Conservation (phyloP, 495 filamentous ascomycete species). For the Penicillium macrosclerotiorum region DNA sequence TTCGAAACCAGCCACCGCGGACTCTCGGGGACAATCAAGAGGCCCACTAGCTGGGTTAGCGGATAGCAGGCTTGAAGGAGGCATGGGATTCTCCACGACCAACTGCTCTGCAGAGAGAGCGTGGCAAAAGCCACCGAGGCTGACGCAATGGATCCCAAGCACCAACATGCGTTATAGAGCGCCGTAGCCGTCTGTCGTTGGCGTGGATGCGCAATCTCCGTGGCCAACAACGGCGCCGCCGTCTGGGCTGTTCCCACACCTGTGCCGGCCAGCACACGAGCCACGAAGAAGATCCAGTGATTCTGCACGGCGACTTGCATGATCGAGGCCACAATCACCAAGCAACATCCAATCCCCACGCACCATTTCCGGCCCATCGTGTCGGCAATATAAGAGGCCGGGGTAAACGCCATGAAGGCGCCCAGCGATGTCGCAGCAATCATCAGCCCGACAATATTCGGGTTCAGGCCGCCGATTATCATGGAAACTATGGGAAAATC, state of each 20-base stretch:
- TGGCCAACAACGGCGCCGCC: conserved; percentile 22
- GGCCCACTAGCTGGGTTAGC: conserved; percentile 12
- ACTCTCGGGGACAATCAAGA: conserved; percentile 21
- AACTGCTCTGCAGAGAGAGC: conserved; percentile 11
- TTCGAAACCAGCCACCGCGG: conserved; percentile 42
- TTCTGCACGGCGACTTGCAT: conserved; percentile 10
- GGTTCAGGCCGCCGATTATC: conserved; percentile 17
- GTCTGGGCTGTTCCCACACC: conserved; percentile 23
- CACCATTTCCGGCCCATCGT: conserved; percentile 18
- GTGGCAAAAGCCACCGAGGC: conserved; percentile 19
- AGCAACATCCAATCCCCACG: conserved; percentile 12
- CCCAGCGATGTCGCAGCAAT: conserved; percentile 25
- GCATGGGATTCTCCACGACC: conserved; percentile 25
- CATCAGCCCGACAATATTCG: conserved; percentile 23
- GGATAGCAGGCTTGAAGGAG: conserved; percentile 21
- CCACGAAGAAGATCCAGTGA: conserved; percentile 25
- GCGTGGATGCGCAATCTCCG: conserved; percentile 24
- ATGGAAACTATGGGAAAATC: conserved; percentile 10
- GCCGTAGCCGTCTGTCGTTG: conserved; percentile 27
- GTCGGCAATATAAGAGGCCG: conserved; percentile 24
- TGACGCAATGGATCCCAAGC: conserved; percentile 18
- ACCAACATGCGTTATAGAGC: conserved; percentile 23
- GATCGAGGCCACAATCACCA: conserved; percentile 17
- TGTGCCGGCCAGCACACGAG: conserved; percentile 17
- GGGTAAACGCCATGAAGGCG: conserved; percentile 20